Percentiles rank a stretch among this genome's conserved stretches.
These are phyloP conservation scores for Hydrangea macrophylla DNA, from an alignment of 148 eudicot genomes.

Conservation along the genomic window DNA sequence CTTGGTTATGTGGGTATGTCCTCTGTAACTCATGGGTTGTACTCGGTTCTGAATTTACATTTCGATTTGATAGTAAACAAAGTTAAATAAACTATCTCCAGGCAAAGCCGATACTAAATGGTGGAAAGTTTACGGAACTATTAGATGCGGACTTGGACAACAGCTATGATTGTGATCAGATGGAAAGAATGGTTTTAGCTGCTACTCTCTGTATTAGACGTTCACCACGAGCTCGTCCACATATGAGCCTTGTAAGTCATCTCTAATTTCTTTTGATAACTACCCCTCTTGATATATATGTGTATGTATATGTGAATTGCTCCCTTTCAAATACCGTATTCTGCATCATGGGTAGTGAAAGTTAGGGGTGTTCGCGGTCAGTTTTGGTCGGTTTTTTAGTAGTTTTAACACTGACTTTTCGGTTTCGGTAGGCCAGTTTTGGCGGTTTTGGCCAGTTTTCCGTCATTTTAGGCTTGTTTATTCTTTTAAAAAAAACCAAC, in stretches of 20 bases:
- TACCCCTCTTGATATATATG: not conserved
- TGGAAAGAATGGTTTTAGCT: constrained; percentile 86
- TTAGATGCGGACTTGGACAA: constrained; percentile 59
- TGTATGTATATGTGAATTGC: too few relatives aligned
- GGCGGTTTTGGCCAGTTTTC: too few relatives aligned
- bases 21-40: not conserved
- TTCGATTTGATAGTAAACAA: not conserved
- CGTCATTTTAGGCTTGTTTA: too few relatives aligned
- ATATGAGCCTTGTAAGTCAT: constrained; percentile 59
- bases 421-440: too few relatives aligned
- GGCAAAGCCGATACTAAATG: constrained; percentile 76
- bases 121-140: constrained; percentile 54
- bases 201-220: constrained; percentile 82
- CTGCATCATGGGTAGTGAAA: too few relatives aligned
- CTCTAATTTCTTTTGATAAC: not conserved
- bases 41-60: not conserved
- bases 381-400: too few relatives aligned
- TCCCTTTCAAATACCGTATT: too few relatives aligned
- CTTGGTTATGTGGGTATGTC: constrained; percentile 92
- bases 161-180: constrained; percentile 50
- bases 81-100: constrained; percentile 18
- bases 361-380: too few relatives aligned
- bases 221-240: constrained; percentile 79
- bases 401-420: too few relatives aligned
- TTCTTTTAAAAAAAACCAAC: too few relatives aligned